A percentile compares a stretch with the other conserved stretches of the same genome.
Conservation (phyloP, 306 rosid species). For the Prunus padus region DNA sequence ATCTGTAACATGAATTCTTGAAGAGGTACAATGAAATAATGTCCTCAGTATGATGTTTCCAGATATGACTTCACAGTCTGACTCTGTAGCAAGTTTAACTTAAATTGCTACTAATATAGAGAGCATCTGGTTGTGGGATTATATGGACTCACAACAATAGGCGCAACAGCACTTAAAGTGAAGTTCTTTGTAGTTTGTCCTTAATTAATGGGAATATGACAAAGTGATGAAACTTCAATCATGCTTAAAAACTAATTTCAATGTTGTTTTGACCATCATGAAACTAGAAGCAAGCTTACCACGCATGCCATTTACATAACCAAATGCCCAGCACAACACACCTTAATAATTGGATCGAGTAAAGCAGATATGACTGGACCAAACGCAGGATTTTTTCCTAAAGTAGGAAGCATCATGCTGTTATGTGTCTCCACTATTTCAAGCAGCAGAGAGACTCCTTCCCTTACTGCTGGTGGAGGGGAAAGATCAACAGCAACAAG, state of each 20-base stretch:
- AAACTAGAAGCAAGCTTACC: background rate
- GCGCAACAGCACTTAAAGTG: background rate
- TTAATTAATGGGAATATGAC: slow-evolving; percentile 7
- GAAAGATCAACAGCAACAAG: slow-evolving; percentile 94
- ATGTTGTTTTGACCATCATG: background rate
- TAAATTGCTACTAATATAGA: background rate
- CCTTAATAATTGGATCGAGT: slow-evolving; percentile 96
- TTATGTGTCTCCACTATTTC: slow-evolving; percentile 83
- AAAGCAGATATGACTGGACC: slow-evolving; percentile 86
- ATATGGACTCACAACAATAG: background rate
- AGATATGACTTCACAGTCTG: too few relatives aligned
- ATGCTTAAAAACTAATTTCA: background rate
- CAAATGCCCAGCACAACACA: slow-evolving; percentile 14
- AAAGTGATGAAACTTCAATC: slow-evolving; percentile 6
- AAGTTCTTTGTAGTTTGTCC: slow-evolving; percentile 13
- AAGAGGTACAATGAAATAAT: background rate
- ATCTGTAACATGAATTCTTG: background rate
- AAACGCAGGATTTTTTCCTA: slow-evolving; percentile 71
- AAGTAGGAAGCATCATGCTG: slow-evolving; percentile 84
- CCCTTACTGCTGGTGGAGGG: slow-evolving; percentile 95
- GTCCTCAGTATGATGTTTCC: background rate
- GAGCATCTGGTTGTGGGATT: background rate
- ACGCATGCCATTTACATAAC: background rate
- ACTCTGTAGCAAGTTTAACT: background rate
- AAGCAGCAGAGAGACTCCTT: slow-evolving; percentile 87